Percentiles rank a stretch among this genome's conserved stretches.
Evolutionary conservation across 2,329 filamentous ascomycete genomes (phyloP).

Genomic region (Aspergillus candidus): DNA sequence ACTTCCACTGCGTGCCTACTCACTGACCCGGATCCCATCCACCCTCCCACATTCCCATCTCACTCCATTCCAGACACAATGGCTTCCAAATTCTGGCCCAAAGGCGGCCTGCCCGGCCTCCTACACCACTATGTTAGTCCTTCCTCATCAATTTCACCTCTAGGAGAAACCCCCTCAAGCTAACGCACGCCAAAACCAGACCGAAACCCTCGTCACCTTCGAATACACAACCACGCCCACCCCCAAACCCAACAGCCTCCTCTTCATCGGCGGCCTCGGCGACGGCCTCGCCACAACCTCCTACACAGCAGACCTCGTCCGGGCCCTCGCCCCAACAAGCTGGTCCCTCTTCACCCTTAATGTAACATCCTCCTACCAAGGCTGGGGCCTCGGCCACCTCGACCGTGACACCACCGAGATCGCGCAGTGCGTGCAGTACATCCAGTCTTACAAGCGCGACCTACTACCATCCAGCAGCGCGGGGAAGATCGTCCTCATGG

Average conservation of each 20-base stretch:
- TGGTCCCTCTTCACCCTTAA: slow-evolving; percentile 52
- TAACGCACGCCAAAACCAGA: slow-evolving; percentile 14
- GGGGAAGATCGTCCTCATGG: slow-evolving; percentile 58
- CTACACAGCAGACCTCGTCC: slow-evolving; percentile 48
- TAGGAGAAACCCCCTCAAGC: not conserved
- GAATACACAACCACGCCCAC: slow-evolving; percentile 29
- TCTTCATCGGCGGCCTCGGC: slow-evolving; percentile 55
- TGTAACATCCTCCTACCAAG: slow-evolving; percentile 47
- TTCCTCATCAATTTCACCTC: not conserved
- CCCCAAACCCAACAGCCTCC: slow-evolving; percentile 43
- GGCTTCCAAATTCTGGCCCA: slow-evolving; percentile 34
- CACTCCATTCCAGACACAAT: slow-evolving; percentile 11
- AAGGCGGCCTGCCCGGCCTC: slow-evolving; percentile 31
- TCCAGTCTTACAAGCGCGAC: slow-evolving; percentile 34
- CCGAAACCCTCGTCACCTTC: slow-evolving; percentile 35
- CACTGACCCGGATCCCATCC: too few relatives aligned
- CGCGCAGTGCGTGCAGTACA: slow-evolving; percentile 46
- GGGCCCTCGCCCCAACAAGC: slow-evolving; percentile 39
- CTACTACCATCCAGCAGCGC: slow-evolving; percentile 9
- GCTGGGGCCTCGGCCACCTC: slow-evolving; percentile 51
- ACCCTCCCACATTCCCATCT: not conserved
- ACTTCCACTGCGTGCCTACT: too few relatives aligned
- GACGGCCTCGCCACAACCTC: slow-evolving; percentile 52
- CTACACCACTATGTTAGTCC: slow-evolving; percentile 33
- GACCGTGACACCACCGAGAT: slow-evolving; percentile 51